Evolutionary conservation across 1,139 yeast genomes (phyloP).

Genomic region (Saccharomycopsis phalli): DNA sequence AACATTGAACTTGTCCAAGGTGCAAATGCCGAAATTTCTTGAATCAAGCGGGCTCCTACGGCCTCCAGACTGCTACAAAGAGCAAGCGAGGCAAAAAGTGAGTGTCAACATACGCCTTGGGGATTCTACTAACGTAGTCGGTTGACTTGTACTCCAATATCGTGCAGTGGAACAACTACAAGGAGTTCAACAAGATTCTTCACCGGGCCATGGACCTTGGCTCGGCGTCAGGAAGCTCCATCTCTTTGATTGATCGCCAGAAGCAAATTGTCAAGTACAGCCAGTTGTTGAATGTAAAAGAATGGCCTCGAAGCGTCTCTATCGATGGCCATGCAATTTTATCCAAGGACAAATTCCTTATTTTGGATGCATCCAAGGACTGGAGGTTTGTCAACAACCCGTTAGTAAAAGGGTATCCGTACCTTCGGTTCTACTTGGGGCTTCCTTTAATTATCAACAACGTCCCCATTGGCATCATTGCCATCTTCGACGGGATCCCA

Average conservation of each 20-base stretch:
- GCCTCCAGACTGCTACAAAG: constrained; percentile 51
- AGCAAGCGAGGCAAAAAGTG: constrained; percentile 33
- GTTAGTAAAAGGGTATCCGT: constrained; percentile 51
- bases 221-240: constrained; percentile 43
- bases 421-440: constrained; percentile 52
- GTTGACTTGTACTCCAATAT: constrained; percentile 35
- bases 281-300: constrained; percentile 37
- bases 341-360: constrained; percentile 43
- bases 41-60: constrained; percentile 40
- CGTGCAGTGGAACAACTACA: constrained; percentile 46
- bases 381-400: constrained; percentile 62
- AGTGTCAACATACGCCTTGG: no score
- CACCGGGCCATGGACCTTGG: constrained; percentile 32
- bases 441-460: constrained; percentile 42
- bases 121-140: no score
- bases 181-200: constrained; percentile 34
- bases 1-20: constrained; percentile 45
- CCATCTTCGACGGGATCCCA: constrained; percentile 47
- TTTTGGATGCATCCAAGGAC: constrained; percentile 53
- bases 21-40: constrained; percentile 49
- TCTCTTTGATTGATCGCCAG: constrained; percentile 45
- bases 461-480: constrained; percentile 47
- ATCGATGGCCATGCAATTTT: constrained; percentile 61
- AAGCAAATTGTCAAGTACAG: constrained; percentile 43
- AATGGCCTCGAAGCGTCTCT: constrained; percentile 46